phyloP scores from a whole-genome alignment of 2,329 filamentous ascomycete species.

The Paecilomyces sp. region DNA sequence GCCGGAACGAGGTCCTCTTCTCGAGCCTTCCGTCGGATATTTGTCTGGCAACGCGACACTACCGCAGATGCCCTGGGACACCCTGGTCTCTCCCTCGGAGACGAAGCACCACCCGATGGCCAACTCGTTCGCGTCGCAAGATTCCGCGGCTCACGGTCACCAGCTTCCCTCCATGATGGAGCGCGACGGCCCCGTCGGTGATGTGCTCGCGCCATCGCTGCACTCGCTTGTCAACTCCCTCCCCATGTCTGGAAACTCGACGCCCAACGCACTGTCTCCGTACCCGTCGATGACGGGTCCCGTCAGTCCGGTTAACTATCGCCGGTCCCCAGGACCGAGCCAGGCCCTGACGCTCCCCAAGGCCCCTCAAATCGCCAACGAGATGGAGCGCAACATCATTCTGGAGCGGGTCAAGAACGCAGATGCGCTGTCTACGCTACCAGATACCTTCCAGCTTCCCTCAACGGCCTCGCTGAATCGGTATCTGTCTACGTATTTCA shows the following conservation, averaged over 20 bases:
- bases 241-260: conserved; percentile 60
- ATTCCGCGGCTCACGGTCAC: conserved; percentile 48
- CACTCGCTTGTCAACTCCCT: conserved; percentile 68
- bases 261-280: conserved; percentile 67
- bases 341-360: conserved; percentile 58
- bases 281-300: conserved; percentile 61
- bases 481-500: conserved; percentile 93
- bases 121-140: conserved; percentile 60
- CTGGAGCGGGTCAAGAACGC: conserved; percentile 76
- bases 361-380: conserved; percentile 72
- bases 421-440: conserved; percentile 74
- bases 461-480: conserved; percentile 75
- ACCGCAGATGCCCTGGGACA: conserved; percentile 86
- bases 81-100: conserved; percentile 68
- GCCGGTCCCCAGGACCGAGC: conserved; percentile 61
- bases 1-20: conserved; percentile 61
- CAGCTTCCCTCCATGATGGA: conserved; percentile 65
- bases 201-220: conserved; percentile 57
- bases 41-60: conserved; percentile 71
- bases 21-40: conserved; percentile 73
- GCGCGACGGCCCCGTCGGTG: conserved; percentile 51
- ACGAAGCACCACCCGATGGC: conserved; percentile 69
- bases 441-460: conserved; percentile 85
- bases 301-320: conserved; percentile 62
- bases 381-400: conserved; percentile 79